Evolutionary conservation across 495 filamentous ascomycete species (phyloP).

Genomic region (Penicillium steckii): DNA sequence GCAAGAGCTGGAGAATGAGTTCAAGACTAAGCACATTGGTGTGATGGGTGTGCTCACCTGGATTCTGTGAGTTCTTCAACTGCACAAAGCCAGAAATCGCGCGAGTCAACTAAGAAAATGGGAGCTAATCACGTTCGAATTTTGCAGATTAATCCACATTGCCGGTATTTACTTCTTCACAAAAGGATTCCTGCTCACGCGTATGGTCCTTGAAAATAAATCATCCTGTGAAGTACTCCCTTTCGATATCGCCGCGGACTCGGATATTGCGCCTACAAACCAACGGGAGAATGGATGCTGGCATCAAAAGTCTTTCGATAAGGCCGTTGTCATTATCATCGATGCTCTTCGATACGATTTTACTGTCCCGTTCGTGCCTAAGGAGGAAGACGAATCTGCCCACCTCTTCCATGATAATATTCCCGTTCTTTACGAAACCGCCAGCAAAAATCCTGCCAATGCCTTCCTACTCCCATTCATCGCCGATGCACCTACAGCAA

Average conservation of each 20-base stretch:
- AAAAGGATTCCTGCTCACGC: conserved; percentile 92
- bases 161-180: conserved; percentile 90
- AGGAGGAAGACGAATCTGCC: conserved; percentile 45
- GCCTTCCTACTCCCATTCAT: conserved; percentile 94
- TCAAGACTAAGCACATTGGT: conserved; percentile 41
- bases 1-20: conserved; percentile 34
- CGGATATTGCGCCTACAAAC: conserved; percentile 14
- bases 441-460: conserved; percentile 67
- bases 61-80: conserved; percentile 50
- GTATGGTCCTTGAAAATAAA: conserved; percentile 83
- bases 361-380: conserved; percentile 72
- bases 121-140: too few species aligned
- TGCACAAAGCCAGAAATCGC: too few species aligned
- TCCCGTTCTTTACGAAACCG: conserved; percentile 79
- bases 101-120: too few species aligned
- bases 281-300: conserved; percentile 74
- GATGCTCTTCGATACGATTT: conserved; percentile 97
- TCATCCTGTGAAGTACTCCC: conserved; percentile 79
- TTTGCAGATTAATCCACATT: conserved; percentile 64
- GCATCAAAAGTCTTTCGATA: conserved; percentile 90
- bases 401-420: conserved; percentile 85
- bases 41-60: conserved; percentile 42
- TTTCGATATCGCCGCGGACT: conserved; percentile 41
- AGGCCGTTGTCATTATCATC: conserved; percentile 86
- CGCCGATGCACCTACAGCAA: conserved; percentile 92